These are phyloP conservation scores for Fusarium sp. DNA, from an alignment of 2,329 filamentous ascomycete genomes.

Conservation along the genomic window DNA sequence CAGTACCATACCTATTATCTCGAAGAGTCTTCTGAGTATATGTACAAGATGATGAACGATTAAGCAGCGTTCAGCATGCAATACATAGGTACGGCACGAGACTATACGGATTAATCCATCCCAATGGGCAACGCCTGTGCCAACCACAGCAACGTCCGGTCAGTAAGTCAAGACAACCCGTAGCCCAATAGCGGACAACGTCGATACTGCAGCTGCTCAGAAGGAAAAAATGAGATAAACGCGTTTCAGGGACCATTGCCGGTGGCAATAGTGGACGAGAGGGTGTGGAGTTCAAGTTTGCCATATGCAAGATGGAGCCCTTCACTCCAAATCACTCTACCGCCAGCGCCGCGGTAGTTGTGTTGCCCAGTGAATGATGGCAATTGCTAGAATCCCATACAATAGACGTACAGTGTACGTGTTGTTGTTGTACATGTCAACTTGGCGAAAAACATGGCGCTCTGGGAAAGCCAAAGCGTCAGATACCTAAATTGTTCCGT, in stretches of 20 bases:
- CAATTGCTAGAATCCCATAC: constrained; percentile 36
- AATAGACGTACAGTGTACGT: not conserved
- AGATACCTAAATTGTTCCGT: constrained; percentile 16
- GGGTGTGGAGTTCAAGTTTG: constrained; percentile 6
- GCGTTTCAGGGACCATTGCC: not conserved
- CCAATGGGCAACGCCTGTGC: not conserved
- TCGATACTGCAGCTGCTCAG: not conserved
- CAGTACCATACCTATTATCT: not conserved
- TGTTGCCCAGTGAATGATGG: constrained; percentile 30
- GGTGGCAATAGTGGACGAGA: not conserved
- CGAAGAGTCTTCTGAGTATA: not conserved
- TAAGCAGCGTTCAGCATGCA: not conserved
- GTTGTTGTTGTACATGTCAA: not conserved
- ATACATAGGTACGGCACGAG: not conserved
- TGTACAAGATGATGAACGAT: not conserved
- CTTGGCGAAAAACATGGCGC: constrained; percentile 16
- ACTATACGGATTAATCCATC: not conserved
- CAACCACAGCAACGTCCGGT: not conserved
- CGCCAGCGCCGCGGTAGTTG: not conserved
- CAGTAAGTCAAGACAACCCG: not conserved
- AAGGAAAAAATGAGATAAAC: not conserved
- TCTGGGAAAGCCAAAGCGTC: constrained; percentile 15
- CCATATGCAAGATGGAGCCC: not conserved
- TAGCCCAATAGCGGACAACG: not conserved
- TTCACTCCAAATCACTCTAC: not conserved